These are phyloP conservation scores for Ophiocordyceps robertsii DNA, from an alignment of 2,329 filamentous ascomycete genomes.

Conservation along the genomic window DNA sequence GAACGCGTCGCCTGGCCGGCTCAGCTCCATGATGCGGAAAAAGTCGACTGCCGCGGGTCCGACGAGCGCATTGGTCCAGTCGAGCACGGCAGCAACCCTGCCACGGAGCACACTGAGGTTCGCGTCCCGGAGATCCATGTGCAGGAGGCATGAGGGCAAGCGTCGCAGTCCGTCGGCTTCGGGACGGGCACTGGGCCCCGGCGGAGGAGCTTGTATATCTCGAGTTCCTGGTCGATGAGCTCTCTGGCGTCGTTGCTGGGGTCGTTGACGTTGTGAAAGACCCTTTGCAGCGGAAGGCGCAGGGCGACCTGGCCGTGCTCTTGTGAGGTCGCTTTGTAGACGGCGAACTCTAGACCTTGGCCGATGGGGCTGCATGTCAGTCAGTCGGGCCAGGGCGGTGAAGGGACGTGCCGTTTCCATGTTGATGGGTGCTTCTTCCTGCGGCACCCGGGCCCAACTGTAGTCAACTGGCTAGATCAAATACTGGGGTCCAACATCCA, in stretches of 20 bases:
- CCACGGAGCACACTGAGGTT: too few relatives aligned
- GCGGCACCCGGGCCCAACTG: not conserved
- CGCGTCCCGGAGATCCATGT: slow-evolving; percentile 9
- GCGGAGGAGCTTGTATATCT: slow-evolving; percentile 5
- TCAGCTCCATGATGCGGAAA: slow-evolving; percentile 6
- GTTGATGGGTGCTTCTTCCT: not conserved
- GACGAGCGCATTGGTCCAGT: slow-evolving; percentile 7
- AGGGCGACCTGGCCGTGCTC: slow-evolving; percentile 4
- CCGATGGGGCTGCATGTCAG: slow-evolving; percentile 2
- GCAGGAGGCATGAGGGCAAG: slow-evolving; percentile 3
- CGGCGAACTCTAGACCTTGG: slow-evolving; percentile 6
- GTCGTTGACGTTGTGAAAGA: slow-evolving; percentile 7
- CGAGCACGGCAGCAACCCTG: slow-evolving; percentile 5
- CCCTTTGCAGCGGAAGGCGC: slow-evolving; percentile 3
- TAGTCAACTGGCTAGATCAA: too few relatives aligned
- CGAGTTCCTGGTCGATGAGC: slow-evolving; percentile 5
- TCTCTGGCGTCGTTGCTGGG: slow-evolving; percentile 4
- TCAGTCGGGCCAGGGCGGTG: slow-evolving; percentile 2
- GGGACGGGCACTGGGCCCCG: slow-evolving; percentile 3
- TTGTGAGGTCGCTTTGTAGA: slow-evolving; percentile 4
- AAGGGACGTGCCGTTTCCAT: slow-evolving; percentile 4
- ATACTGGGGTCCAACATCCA: too few relatives aligned
- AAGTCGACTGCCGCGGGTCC: slow-evolving; percentile 5
- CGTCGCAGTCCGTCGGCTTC: slow-evolving; percentile 1
- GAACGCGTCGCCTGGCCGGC: slow-evolving; percentile 1